These are phyloP conservation scores for Lepiota subincarnata DNA, from an alignment of 768 basidiomycete species.

Conservation along the genomic window DNA sequence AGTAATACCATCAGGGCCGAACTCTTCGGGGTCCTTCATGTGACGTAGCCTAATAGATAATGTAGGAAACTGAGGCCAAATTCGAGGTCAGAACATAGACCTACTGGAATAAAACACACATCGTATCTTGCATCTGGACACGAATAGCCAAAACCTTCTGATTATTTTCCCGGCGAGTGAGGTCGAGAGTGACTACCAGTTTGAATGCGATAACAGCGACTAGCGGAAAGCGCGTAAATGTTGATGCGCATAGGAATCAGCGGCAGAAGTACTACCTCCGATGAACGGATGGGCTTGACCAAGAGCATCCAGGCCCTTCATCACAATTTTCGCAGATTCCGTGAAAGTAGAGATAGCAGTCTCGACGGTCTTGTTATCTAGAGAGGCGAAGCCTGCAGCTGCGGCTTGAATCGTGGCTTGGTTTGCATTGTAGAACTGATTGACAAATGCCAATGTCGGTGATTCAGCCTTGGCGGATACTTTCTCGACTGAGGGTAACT, in stretches of 20 bases:
- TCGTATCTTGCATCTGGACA: constrained; percentile 47
- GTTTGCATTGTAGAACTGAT: constrained; percentile 2
- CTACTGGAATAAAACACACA: constrained; percentile 42
- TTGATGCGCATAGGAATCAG: neutral
- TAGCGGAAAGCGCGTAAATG: neutral
- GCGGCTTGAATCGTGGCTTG: neutral
- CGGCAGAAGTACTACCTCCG: constrained; percentile 21
- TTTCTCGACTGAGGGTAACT: neutral
- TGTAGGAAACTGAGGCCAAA: neutral
- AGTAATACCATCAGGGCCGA: constrained; percentile 28
- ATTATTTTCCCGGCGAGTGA: constrained; percentile 49
- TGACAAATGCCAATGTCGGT: neutral
- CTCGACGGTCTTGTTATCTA: constrained; percentile 4
- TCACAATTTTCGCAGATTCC: constrained; percentile 18
- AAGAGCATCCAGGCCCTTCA: constrained; percentile 30
- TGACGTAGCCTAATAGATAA: constrained; percentile 23
- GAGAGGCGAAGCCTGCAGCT: neutral
- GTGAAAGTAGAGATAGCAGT: constrained; percentile 4
- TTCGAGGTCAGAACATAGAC: constrained; percentile 14
- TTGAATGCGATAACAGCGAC: constrained; percentile 50
- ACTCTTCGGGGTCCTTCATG: constrained; percentile 19
- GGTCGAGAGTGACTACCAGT: constrained; percentile 42
- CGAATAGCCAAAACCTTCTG: constrained; percentile 42
- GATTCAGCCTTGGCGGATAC: neutral
- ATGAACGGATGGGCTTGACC: constrained; percentile 34